These are phyloP conservation scores for Durusdinium trenchii DNA, from an alignment of 73 alveolate species.

Conservation along the genomic window DNA sequence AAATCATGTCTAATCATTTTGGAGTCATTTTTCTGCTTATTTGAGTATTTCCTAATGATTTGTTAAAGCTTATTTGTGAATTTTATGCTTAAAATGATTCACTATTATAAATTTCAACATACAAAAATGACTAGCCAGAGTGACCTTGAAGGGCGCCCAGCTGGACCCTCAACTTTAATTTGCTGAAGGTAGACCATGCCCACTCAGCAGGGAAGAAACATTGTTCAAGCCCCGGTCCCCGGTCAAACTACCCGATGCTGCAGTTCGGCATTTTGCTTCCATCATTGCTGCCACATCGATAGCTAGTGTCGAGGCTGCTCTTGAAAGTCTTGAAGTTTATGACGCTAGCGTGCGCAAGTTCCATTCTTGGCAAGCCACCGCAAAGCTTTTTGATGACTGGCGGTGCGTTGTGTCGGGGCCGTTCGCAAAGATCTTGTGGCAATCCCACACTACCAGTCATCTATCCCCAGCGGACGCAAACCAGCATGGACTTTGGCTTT, in stretches of 20 bases:
- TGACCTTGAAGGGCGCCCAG: too few relatives aligned
- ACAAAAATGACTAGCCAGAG: too few relatives aligned
- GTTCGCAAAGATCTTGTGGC: neutral
- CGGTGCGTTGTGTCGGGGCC: conserved; percentile 35
- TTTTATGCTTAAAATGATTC: too few relatives aligned
- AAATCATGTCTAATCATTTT: too few relatives aligned
- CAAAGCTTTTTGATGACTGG: conserved; percentile 52
- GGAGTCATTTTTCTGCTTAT: too few relatives aligned
- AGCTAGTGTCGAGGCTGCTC: neutral
- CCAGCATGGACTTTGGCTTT: conserved; percentile 1
- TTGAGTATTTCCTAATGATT: too few relatives aligned
- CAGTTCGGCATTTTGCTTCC: neutral
- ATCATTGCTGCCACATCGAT: neutral
- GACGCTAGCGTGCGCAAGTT: neutral
- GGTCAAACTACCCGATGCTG: neutral
- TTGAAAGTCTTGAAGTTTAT: neutral
- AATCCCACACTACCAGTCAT: neutral
- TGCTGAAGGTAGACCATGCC: neutral
- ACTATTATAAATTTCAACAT: too few relatives aligned
- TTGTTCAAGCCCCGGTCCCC: neutral
- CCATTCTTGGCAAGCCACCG: neutral
- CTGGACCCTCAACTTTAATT: too few relatives aligned
- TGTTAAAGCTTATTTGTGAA: too few relatives aligned
- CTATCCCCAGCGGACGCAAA: neutral
- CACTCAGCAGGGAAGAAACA: neutral